Evolutionary conservation across 2,329 filamentous ascomycete genomes (phyloP).

Genomic region (Mycocentrospora acerina): DNA sequence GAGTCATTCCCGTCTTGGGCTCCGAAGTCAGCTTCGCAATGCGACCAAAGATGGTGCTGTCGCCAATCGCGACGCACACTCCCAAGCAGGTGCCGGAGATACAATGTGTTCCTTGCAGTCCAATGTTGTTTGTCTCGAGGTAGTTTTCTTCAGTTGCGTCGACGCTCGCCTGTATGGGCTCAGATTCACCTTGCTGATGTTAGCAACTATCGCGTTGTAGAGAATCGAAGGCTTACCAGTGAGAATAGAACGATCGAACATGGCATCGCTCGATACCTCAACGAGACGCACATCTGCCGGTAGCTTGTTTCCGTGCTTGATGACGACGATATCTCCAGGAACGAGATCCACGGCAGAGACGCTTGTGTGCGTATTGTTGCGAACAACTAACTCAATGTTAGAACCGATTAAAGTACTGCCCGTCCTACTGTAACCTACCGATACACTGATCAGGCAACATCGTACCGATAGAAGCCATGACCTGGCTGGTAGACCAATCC

Average conservation of each 20-base stretch:
- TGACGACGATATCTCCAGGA: constrained; percentile 67
- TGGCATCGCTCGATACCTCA: constrained; percentile 67
- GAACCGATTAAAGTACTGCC: no score
- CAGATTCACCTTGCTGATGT: constrained; percentile 59
- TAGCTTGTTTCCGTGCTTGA: constrained; percentile 72
- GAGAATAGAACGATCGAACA: constrained; percentile 72
- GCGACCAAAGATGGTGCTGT: constrained; percentile 72
- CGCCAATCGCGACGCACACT: constrained; percentile 70
- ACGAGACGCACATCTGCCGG: constrained; percentile 73
- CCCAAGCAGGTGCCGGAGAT: constrained; percentile 67
- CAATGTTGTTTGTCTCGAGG: constrained; percentile 74
- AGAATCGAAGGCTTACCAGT: constrained; percentile 52
- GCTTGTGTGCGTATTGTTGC: constrained; percentile 57
- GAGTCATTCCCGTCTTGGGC: constrained; percentile 67
- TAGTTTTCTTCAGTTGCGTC: constrained; percentile 69
- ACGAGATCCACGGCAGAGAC: constrained; percentile 64
- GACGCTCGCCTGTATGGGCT: constrained; percentile 63
- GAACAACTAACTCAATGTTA: no score
- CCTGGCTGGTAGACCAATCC: constrained; percentile 74
- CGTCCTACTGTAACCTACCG: no score
- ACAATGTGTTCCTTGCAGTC: constrained; percentile 78
- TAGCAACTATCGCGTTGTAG: neutral
- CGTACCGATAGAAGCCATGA: constrained; percentile 77
- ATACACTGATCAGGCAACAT: constrained; percentile 77
- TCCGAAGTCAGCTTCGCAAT: constrained; percentile 72